Evolutionary conservation across 352 stramenopile species (phyloP).

Genomic region (Globisporangium sylvaticum): DNA sequence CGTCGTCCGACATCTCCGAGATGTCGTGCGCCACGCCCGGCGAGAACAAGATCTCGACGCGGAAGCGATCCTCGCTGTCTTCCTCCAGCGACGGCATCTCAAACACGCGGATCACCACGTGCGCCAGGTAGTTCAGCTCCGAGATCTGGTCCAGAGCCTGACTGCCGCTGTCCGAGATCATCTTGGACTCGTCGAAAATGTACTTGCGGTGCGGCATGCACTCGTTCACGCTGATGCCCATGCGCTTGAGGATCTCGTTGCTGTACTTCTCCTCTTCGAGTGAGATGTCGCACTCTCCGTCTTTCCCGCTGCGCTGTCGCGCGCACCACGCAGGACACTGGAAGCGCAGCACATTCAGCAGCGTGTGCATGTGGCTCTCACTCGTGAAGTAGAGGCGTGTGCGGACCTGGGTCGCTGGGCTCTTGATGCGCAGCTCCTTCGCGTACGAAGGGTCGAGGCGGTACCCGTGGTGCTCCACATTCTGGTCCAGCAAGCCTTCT

Average conservation of each 20-base stretch:
- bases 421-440: conserved; percentile 96
- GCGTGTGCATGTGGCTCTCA: conserved; percentile 97
- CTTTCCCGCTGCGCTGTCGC: conserved; percentile 49
- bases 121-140: conserved; percentile 98
- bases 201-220: conserved; percentile 79
- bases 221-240: conserved; percentile 82
- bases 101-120: conserved; percentile 98
- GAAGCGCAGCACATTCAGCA: conserved; percentile 97
- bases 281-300: conserved; percentile 71
- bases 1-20: conserved; percentile 13
- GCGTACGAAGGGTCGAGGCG: conserved; percentile 81
- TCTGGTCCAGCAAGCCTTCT: conserved; percentile 34
- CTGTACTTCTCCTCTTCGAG: conserved; percentile 80
- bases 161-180: conserved; percentile 71
- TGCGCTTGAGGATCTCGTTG: conserved; percentile 80
- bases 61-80: conserved; percentile 81
- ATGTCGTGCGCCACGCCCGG: conserved; percentile 58
- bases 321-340: conserved; percentile 71
- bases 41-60: conserved; percentile 84
- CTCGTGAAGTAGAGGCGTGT: conserved; percentile 99
- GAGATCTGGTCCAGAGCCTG: conserved; percentile 81
- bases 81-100: conserved; percentile 90
- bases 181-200: conserved; percentile 75
- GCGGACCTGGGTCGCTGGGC: conserved; percentile 80
- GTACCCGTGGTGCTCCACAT: conserved; percentile 87